phyloP scores from a whole-genome alignment of 805 yeast species.

The Kurtzmaniella fragi region DNA sequence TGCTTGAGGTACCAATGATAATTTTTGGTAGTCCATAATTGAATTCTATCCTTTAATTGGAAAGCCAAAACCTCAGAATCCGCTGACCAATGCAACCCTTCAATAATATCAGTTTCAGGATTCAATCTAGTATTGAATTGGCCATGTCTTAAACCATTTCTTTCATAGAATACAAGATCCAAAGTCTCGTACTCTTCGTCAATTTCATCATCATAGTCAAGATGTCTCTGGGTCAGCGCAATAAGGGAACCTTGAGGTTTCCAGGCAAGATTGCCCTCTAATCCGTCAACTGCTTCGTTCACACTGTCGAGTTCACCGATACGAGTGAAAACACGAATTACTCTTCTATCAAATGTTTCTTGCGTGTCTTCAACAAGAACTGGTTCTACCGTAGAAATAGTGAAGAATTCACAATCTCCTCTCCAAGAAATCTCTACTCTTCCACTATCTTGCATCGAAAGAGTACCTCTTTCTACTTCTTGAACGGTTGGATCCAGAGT shows the following conservation, averaged over 20 bases:
- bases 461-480: constrained; percentile 62
- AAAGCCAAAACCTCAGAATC: constrained; percentile 77
- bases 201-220: constrained; percentile 44
- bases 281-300: constrained; percentile 83
- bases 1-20: constrained; percentile 95
- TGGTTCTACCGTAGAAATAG: constrained; percentile 59
- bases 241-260: constrained; percentile 86
- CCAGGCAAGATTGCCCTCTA: constrained; percentile 76
- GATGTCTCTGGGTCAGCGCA: constrained; percentile 71
- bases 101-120: constrained; percentile 40
- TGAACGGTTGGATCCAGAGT: constrained; percentile 86
- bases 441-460: constrained; percentile 51
- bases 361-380: constrained; percentile 35
- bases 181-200: constrained; percentile 19
- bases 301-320: constrained; percentile 76
- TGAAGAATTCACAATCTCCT: constrained; percentile 86
- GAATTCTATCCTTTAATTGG: constrained; percentile 57
- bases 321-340: constrained; percentile 74
- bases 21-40: constrained; percentile 86
- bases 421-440: constrained; percentile 74
- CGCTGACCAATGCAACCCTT: constrained; percentile 69
- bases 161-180: constrained; percentile 77
- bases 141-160: constrained; percentile 89
- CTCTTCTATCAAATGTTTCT: constrained; percentile 52
- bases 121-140: constrained; percentile 69